Base-by-base conservation (phyloP, 768 basidiomycete genomes). In the Phaeotremella fagi region DNA sequence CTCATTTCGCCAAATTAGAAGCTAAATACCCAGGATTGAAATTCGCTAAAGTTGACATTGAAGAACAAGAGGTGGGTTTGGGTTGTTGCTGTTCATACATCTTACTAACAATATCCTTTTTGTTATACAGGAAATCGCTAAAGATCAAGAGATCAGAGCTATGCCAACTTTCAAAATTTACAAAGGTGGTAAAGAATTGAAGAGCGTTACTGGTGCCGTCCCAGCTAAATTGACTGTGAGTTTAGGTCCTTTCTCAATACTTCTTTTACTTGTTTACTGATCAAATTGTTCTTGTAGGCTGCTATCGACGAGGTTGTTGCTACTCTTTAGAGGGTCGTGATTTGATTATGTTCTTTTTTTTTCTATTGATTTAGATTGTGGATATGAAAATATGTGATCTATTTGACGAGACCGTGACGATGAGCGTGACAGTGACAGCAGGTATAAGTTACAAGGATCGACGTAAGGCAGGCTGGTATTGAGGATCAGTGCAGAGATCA, bases 101-200 rank as follows among this genome's bases (percentile, higher is more conserved):
- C n/a, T n/a, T n/a, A n/a, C n/a, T n/a, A n/a, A n/a, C n/a, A n/a
- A n/a, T n/a, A 22, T 29, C 12, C 31, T 35, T 57, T 23, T 20
- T 20, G 46, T 47, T 11, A 22, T 36, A 38, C 37, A 74, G 68
- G 72, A 75, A 31, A 59, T 77, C 54, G 68, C 74, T 20, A 33
- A 66, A 27, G 61, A 66, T 22, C 66, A 65, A 33, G 54, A 49
- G 9, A 68, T 77, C 55, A 53, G 64, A 29, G 71, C 73, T 27
- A 78, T 78, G 77, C 77, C 77, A 6, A 78, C 77, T 3, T 78
- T 78, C 62, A 52, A 70, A 27, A 73, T 73, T 33, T 70, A 72
- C 66, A 64, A 70, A 55, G 64, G 69, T 43, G 76, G 75, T n/a
- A 45, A 70, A 35, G 66, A 63, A 50, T 60, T 76, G 24, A 71